A percentile compares a stretch with the other conserved stretches of the same genome.
These are phyloP conservation scores for Theobroma cacao DNA, from an alignment of 345 rosid species.

Conservation along the genomic window DNA sequence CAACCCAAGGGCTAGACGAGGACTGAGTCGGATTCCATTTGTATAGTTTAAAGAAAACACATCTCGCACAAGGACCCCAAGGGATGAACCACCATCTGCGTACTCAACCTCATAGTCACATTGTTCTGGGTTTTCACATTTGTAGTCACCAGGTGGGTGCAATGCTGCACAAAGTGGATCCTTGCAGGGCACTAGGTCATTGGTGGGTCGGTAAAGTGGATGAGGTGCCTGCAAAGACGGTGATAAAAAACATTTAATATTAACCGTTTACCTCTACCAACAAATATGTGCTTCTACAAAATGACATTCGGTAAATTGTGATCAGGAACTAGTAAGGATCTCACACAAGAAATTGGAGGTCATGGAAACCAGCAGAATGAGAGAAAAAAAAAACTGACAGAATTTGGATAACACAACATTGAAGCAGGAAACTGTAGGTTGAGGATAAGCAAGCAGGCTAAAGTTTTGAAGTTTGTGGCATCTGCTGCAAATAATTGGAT, in stretches of 20 bases:
- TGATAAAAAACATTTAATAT: not conserved
- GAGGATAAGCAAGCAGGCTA: not conserved
- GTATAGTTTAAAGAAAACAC: constrained; percentile 61
- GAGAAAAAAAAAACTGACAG: not conserved
- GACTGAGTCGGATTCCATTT: constrained; percentile 44
- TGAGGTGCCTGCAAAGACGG: constrained; percentile 66
- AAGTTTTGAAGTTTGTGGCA: not conserved
- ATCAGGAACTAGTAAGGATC: not conserved
- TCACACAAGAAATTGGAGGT: not conserved
- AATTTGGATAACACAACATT: not conserved
- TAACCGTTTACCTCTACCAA: not conserved
- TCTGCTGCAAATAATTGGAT: not conserved
- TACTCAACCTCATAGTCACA: constrained; percentile 91
- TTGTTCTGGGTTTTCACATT: constrained; percentile 54
- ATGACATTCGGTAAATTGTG: not conserved
- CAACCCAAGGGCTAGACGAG: constrained; percentile 81
- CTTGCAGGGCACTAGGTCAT: constrained; percentile 53
- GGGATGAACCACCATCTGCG: constrained; percentile 93
- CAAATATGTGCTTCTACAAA: not conserved
- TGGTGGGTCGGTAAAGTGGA: constrained; percentile 66
- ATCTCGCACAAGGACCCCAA: constrained; percentile 86
- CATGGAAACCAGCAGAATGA: not conserved
- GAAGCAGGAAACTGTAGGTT: not conserved
- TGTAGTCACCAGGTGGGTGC: constrained; percentile 49
- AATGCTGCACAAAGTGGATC: constrained; percentile 78